Evolutionary conservation across 1,139 yeast genomes (phyloP).

Genomic region (Torulaspora pretoriensis): DNA sequence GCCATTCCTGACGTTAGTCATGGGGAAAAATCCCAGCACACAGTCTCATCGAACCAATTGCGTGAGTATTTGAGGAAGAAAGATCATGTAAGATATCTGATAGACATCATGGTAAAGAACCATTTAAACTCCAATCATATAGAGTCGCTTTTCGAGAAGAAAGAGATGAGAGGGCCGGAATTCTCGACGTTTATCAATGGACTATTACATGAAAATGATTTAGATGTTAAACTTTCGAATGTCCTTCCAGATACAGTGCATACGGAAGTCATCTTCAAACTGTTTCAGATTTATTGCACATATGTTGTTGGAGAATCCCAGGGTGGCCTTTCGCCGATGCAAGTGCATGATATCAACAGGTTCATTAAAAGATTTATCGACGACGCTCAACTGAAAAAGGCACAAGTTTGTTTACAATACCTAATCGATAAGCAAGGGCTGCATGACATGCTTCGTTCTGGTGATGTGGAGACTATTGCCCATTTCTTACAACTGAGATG

Average conservation of each 20-base stretch:
- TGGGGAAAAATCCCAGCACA: not conserved
- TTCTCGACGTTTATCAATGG: conserved; percentile 18
- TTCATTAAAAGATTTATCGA: conserved; percentile 24
- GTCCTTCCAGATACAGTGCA: conserved; percentile 16
- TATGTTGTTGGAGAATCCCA: conserved; percentile 6
- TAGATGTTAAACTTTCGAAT: conserved; percentile 9
- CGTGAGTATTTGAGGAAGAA: conserved; percentile 9
- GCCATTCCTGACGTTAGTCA: not conserved
- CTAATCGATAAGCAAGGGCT: conserved; percentile 16
- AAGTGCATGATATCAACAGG: conserved; percentile 27
- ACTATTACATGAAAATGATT: conserved; percentile 9
- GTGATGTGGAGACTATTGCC: conserved; percentile 21
- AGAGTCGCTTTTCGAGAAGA: conserved; percentile 8
- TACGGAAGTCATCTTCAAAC: conserved; percentile 15
- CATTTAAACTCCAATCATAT: conserved; percentile 9
- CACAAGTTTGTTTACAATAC: conserved; percentile 25
- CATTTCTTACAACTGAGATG: conserved; percentile 27
- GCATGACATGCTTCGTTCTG: conserved; percentile 14
- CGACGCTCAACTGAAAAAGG: conserved; percentile 25
- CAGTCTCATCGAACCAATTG: conserved; percentile 5
- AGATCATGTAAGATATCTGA: conserved; percentile 12
- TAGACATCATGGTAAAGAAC: conserved; percentile 13
- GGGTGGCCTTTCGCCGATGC: conserved; percentile 13
- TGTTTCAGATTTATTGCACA: conserved; percentile 18
- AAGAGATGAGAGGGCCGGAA: conserved; percentile 12